These are phyloP conservation scores for Xylaria sp. DNA, from an alignment of 2,329 filamentous ascomycete species.

Conservation along the genomic window DNA sequence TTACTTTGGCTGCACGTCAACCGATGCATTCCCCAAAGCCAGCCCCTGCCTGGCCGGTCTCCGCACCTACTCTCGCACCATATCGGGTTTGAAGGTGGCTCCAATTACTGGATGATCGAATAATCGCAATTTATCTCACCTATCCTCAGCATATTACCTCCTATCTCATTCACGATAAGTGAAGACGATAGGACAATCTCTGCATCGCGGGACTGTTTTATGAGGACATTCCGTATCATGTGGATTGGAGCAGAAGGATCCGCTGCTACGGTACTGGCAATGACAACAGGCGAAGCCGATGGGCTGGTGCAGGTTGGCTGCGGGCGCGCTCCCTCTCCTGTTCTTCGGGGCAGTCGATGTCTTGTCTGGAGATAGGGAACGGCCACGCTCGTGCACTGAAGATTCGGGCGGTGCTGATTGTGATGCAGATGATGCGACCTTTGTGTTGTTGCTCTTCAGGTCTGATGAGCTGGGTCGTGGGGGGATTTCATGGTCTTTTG, in stretches of 20 bases:
- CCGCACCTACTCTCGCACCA: background rate
- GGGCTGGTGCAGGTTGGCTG: conserved; percentile 42
- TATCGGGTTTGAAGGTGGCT: too few species aligned
- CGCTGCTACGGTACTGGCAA: conserved; percentile 44
- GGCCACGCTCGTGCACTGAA: background rate
- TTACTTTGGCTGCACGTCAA: background rate
- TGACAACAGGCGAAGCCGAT: conserved; percentile 47
- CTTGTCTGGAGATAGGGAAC: background rate
- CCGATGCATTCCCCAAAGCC: background rate
- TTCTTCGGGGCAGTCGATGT: background rate
- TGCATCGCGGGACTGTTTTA: conserved; percentile 42
- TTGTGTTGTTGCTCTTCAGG: conserved; percentile 10
- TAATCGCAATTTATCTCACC: background rate
- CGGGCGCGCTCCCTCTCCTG: background rate
- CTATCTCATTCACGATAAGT: conserved; percentile 27
- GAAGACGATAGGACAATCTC: conserved; percentile 44
- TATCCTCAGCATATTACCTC: background rate
- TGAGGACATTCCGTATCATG: conserved; percentile 42
- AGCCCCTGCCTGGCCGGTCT: background rate
- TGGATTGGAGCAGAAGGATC: conserved; percentile 45
- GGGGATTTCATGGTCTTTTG: background rate
- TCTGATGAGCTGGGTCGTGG: conserved; percentile 23
- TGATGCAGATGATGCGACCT: background rate
- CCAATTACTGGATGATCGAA: background rate
- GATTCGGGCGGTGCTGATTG: background rate